These are phyloP conservation scores for Venturia pyrina DNA, from an alignment of 2,329 filamentous ascomycete genomes.

Conservation along the genomic window DNA sequence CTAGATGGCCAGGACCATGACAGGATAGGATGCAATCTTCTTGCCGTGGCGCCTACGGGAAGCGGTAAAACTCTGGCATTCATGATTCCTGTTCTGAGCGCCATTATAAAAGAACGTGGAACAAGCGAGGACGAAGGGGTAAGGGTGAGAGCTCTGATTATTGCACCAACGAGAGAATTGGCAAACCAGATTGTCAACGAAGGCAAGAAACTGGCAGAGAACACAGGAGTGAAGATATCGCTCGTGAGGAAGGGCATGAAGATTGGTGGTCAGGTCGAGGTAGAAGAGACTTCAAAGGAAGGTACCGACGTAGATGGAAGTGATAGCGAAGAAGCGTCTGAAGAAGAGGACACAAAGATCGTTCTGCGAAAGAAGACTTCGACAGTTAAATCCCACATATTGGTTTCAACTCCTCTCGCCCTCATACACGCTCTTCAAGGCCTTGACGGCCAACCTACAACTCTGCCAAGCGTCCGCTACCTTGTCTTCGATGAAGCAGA, in stretches of 20 bases:
- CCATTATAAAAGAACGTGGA: slow-evolving; percentile 37
- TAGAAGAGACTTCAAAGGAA: slow-evolving; percentile 28
- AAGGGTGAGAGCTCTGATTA: slow-evolving; percentile 31
- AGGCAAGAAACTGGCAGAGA: slow-evolving; percentile 66
- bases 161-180: slow-evolving; percentile 42
- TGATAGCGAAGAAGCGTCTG: slow-evolving; percentile 23
- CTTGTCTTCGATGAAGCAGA: slow-evolving; percentile 91
- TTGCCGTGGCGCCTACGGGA: slow-evolving; percentile 87
- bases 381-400: slow-evolving; percentile 62
- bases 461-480: slow-evolving; percentile 58
- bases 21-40: slow-evolving; percentile 51
- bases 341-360: slow-evolving; percentile 28
- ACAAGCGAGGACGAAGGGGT: slow-evolving; percentile 18
- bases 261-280: slow-evolving; percentile 27
- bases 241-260: slow-evolving; percentile 79
- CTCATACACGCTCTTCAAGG: slow-evolving; percentile 63
- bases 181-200: slow-evolving; percentile 50
- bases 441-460: slow-evolving; percentile 33
- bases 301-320: slow-evolving; percentile 30
- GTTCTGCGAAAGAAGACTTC: slow-evolving; percentile 23
- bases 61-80: slow-evolving; percentile 96
- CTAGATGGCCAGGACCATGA: slow-evolving; percentile 18
- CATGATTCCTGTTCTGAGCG: slow-evolving; percentile 74
- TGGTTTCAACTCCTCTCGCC: slow-evolving; percentile 71
- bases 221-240: slow-evolving; percentile 69